These are phyloP conservation scores for Remersonia thermophila DNA, from an alignment of 2,329 filamentous ascomycete species.

Conservation along the genomic window DNA sequence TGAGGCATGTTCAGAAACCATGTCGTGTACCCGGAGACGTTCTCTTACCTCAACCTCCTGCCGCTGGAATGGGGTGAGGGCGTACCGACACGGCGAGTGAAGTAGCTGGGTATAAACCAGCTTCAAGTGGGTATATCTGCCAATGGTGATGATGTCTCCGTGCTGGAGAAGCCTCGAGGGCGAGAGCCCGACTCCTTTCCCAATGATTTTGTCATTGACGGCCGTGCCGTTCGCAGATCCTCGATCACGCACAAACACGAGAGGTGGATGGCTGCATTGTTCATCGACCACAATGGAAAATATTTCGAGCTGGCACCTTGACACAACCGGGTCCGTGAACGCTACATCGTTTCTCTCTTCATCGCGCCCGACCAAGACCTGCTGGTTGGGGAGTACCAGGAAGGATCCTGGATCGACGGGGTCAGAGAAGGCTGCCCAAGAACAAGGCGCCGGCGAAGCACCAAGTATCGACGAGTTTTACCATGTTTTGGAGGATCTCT, in stretches of 20 bases:
- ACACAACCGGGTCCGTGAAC: slow-evolving; percentile 32
- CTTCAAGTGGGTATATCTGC: slow-evolving; percentile 21
- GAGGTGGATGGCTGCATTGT: slow-evolving; percentile 18
- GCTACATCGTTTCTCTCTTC: slow-evolving; percentile 9
- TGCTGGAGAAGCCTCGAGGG: slow-evolving; percentile 36
- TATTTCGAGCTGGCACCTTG: slow-evolving; percentile 42
- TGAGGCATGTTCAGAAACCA: slow-evolving; percentile 17
- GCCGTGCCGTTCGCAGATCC: slow-evolving; percentile 42
- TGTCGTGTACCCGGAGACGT: slow-evolving; percentile 6
- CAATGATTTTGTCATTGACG: slow-evolving; percentile 36
- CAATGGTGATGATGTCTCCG: slow-evolving; percentile 35
- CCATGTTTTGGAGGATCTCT: slow-evolving; percentile 3
- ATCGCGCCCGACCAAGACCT: slow-evolving; percentile 11
- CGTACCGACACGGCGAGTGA: slow-evolving; percentile 4
- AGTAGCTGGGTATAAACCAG: slow-evolving; percentile 24
- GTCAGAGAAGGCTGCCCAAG: background rate
- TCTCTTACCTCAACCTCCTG: slow-evolving; percentile 24
- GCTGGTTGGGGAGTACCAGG: slow-evolving; percentile 7
- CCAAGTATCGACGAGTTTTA: background rate
- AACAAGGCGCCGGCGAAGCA: background rate
- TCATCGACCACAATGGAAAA: slow-evolving; percentile 41
- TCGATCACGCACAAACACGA: slow-evolving; percentile 45
- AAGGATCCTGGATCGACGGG: background rate
- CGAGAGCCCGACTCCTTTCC: slow-evolving; percentile 24
- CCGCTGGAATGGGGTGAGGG: slow-evolving; percentile 20